Percentiles rank a stretch among this genome's conserved stretches.
Evolutionary conservation across 164 flowering plant species (phyloP).

Genomic region (Kingdonia uniflora): DNA sequence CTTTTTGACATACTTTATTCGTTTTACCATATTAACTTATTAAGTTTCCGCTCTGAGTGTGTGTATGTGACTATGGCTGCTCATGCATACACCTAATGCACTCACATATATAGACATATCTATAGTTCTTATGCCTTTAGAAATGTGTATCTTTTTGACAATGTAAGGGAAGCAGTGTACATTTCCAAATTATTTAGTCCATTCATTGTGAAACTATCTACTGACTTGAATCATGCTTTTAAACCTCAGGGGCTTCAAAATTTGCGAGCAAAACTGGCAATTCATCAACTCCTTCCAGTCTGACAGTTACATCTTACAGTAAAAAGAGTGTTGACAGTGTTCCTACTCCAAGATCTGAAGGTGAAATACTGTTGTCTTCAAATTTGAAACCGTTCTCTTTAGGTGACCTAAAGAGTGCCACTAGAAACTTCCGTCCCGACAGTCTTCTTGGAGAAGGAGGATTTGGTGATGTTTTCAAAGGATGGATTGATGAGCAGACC

Average conservation of each 20-base stretch:
- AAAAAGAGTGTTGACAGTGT: constrained; percentile 16
- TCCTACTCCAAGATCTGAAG: constrained; percentile 40
- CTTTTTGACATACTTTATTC: too few relatives aligned
- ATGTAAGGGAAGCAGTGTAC: too few relatives aligned
- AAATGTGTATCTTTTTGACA: too few relatives aligned
- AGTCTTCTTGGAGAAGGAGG: constrained; percentile 62
- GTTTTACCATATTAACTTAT: too few relatives aligned
- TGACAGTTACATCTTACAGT: constrained; percentile 9
- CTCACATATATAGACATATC: too few relatives aligned
- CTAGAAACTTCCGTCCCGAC: constrained; percentile 43
- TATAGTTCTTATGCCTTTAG: too few relatives aligned
- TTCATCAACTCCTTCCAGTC: constrained; percentile 15
- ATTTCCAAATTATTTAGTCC: too few relatives aligned
- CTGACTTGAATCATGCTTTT: background rate
- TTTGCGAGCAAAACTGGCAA: constrained; percentile 7
- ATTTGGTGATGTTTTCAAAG: constrained; percentile 56
- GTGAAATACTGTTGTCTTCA: constrained; percentile 37
- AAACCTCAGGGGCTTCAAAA: constrained; percentile 11
- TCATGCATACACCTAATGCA: too few relatives aligned
- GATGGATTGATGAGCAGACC: constrained; percentile 45
- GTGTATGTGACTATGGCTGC: too few relatives aligned
- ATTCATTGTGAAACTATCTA: too few relatives aligned
- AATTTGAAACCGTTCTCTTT: constrained; percentile 42
- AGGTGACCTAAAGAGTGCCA: constrained; percentile 38
- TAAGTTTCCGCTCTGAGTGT: too few relatives aligned